Conservation (phyloP, 1,284 basidiomycete species). For the Rhizopogon parksii region DNA sequence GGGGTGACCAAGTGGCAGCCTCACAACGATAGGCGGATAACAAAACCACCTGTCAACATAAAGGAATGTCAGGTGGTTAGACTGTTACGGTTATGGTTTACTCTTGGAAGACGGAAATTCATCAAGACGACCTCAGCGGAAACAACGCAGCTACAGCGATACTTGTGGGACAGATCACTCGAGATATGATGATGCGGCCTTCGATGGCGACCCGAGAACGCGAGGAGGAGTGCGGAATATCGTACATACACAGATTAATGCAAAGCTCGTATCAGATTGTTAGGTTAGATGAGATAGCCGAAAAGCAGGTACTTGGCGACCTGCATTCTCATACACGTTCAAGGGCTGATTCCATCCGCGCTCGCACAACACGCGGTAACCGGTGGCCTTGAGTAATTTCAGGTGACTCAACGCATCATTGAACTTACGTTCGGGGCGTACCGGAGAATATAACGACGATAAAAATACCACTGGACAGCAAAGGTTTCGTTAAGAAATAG, state of each 20-base stretch:
- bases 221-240: not conserved
- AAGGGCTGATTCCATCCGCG: constrained; percentile 5
- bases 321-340: constrained; percentile 13
- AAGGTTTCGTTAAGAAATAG: not conserved
- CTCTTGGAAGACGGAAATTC: not conserved
- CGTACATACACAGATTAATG: constrained; percentile 3
- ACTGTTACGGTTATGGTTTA: constrained; percentile 1
- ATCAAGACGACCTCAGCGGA: not conserved
- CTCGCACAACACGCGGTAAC: constrained; percentile 3
- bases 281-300: constrained; percentile 5
- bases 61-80: not conserved
- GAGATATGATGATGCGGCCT: not conserved
- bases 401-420: not conserved
- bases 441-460: not conserved
- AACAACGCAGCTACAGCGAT: not conserved
- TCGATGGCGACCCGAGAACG: constrained; percentile 3
- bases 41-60: constrained; percentile 4
- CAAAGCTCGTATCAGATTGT: constrained; percentile 9
- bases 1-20: not conserved
- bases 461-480: not conserved
- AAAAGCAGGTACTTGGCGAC: constrained; percentile 9
- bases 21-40: constrained; percentile 4
- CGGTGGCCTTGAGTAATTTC: constrained; percentile 2
- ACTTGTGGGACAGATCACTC: not conserved
- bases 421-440: constrained; percentile 1